Evolutionary conservation across 75 land plant species (phyloP).

Genomic region (Gnetum montanum): DNA sequence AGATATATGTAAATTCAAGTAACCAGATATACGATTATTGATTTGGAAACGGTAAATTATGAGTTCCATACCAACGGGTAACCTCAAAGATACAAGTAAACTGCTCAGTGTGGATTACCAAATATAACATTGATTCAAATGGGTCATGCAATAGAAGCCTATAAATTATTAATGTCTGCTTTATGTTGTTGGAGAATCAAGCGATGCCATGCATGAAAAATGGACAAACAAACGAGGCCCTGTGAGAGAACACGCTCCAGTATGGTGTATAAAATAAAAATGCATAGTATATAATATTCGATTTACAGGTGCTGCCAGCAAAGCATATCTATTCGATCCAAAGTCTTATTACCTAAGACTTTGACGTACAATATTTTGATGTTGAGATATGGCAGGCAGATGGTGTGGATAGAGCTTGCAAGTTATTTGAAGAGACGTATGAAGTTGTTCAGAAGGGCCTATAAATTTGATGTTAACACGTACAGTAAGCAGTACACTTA

Average conservation of each 20-base stretch:
- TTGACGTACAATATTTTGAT: conserved; percentile 74
- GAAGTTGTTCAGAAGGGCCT: conserved; percentile 25
- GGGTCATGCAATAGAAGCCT: conserved; percentile 58
- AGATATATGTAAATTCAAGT: too few species aligned
- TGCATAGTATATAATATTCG: conserved; percentile 47
- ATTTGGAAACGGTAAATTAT: too few species aligned
- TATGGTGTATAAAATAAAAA: conserved; percentile 35
- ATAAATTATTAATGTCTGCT: conserved; percentile 47
- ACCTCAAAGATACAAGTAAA: too few species aligned
- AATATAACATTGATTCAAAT: conserved; percentile 36
- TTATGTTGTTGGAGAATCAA: conserved; percentile 60
- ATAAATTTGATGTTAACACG: conserved; percentile 61
- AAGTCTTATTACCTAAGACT: conserved; percentile 55
- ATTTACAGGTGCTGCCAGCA: conserved; percentile 45
- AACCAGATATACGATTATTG: too few species aligned
- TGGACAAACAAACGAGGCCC: conserved; percentile 59
- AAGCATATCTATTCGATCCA: conserved; percentile 28
- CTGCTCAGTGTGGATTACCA: conserved; percentile 44
- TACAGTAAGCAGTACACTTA: conserved; percentile 75
- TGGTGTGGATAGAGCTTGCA: conserved; percentile 35
- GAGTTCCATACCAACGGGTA: too few species aligned
- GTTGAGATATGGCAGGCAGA: conserved; percentile 58
- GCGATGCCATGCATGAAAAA: too few species aligned
- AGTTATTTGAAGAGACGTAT: conserved; percentile 60
- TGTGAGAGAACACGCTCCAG: conserved; percentile 52